Conservation (phyloP, 768 basidiomycete genomes). For the Crassisporium funariophilum region DNA sequence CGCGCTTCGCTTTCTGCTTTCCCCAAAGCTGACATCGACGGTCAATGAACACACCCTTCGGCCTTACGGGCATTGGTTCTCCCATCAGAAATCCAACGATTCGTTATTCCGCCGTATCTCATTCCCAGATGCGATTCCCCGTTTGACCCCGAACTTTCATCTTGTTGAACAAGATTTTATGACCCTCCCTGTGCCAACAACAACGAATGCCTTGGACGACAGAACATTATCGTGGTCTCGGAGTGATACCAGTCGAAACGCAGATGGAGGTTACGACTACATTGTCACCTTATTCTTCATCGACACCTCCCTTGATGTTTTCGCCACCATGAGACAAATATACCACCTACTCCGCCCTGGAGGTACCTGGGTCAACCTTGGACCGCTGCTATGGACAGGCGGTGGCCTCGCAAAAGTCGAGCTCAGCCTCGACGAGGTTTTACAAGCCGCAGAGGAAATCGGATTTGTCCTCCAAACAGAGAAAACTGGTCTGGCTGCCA, state of each 20-base stretch:
- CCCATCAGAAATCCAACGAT: slow-evolving; percentile 57
- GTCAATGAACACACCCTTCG: slow-evolving; percentile 52
- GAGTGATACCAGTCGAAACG: neutral
- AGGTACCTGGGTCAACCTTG: slow-evolving; percentile 72
- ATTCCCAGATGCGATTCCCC: slow-evolving; percentile 66
- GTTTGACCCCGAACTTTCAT: slow-evolving; percentile 41
- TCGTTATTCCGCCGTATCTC: slow-evolving; percentile 51
- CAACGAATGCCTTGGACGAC: slow-evolving; percentile 8
- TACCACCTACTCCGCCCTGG: slow-evolving; percentile 57
- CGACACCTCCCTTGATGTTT: slow-evolving; percentile 58
- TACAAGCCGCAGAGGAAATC: slow-evolving; percentile 49
- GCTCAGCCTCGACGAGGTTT: slow-evolving; percentile 65
- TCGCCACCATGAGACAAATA: slow-evolving; percentile 59
- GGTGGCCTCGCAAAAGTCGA: slow-evolving; percentile 58
- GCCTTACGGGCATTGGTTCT: slow-evolving; percentile 71
- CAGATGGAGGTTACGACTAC: slow-evolving; percentile 50
- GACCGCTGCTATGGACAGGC: slow-evolving; percentile 65
- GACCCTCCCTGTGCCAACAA: slow-evolving; percentile 27
- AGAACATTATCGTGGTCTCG: slow-evolving; percentile 11
- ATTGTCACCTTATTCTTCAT: slow-evolving; percentile 71
- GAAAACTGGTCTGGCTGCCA: slow-evolving; percentile 21
- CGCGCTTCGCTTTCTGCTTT: slow-evolving; percentile 59
- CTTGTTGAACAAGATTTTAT: slow-evolving; percentile 65
- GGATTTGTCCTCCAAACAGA: slow-evolving; percentile 50
- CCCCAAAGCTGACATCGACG: slow-evolving; percentile 41